Evolutionary conservation across 805 yeast genomes (phyloP).

Genomic region (Allodekkera sacchari): DNA sequence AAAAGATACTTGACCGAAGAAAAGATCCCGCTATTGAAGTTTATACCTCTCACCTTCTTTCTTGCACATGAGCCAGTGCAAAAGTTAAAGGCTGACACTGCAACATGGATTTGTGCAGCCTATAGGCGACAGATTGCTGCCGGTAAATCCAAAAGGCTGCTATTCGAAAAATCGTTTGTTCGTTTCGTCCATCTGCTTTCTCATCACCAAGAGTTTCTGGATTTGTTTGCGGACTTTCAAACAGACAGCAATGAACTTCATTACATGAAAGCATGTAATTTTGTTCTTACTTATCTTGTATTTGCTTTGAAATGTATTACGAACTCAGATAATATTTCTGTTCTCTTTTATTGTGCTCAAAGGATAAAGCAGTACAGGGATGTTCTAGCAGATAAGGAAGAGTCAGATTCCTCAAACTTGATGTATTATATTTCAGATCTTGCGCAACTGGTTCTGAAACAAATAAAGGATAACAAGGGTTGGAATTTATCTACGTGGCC

Average conservation of each 20-base stretch:
- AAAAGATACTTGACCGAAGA: constrained; percentile 44
- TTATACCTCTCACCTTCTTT: constrained; percentile 60
- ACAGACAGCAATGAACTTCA: constrained; percentile 3
- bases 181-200: constrained; percentile 63
- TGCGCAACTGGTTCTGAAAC: constrained; percentile 56
- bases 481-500: constrained; percentile 82
- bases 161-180: constrained; percentile 59
- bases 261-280: constrained; percentile 36
- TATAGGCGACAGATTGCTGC: constrained; percentile 27
- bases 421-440: constrained; percentile 70
- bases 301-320: constrained; percentile 56
- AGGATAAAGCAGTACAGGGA: constrained; percentile 75
- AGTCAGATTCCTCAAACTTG: constrained; percentile 29
- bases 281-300: constrained; percentile 50
- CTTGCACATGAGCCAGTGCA: constrained; percentile 67
- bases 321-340: constrained; percentile 57
- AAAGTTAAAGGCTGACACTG: constrained; percentile 38
- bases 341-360: constrained; percentile 68
- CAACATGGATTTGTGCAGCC: constrained; percentile 67
- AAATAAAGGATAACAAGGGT: constrained; percentile 43
- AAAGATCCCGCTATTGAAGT: constrained; percentile 54
- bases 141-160: constrained; percentile 30
- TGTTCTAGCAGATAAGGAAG: constrained; percentile 31
- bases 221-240: constrained; percentile 22
- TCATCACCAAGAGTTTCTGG: constrained; percentile 62